Evolutionary conservation across 140 eudicot genomes (phyloP), one percentile per base, ranked within the genome.

Genomic region (Ambrosia hybrid): DNA sequence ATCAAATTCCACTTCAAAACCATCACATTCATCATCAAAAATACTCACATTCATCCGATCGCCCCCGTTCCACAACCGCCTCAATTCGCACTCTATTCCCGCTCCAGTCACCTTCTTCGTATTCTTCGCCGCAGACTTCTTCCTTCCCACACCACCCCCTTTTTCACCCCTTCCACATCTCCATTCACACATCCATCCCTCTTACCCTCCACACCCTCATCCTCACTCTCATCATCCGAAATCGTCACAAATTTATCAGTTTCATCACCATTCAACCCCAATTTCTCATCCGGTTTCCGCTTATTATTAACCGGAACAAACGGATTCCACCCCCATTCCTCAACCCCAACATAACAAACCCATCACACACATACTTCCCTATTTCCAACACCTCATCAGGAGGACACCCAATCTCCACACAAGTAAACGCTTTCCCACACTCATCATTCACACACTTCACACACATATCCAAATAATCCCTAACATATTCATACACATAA

Each of bases 361-460:
- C 95, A 9, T 58, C 9, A 38, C 98, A 89, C 60, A 17, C 4
- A 49, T 81, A 86, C 45, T 56, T 21, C 0, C 91, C 96, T 38
- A 53, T 79, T 37, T 58, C 69, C 87, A 81, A 78, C 75, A 81
- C 87, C 77, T 72, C 83, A 4, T 56, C 56, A 15, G 89, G 88
- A 33, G 95, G 92, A 36, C 61, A 21, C 8, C 21, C 58, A 39
- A 89, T 66, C 11, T 80, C 82, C 60, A 86, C 78, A 57, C 87
- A 87, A 11, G 87, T 89, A 75, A 87, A 87, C 66, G 75, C 92
- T 30, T 76, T 85, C 30, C 76, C 58, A 61, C 98, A 92, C 5
- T 56, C 78, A 62, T 49, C 83, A 75, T 92, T 92, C 65, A 68
- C 69, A 70, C 98, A 92, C 85, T 70, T 82, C 81, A 92, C 78